These are phyloP conservation scores for Pythium rhizo-oryzae DNA, from an alignment of 352 stramenopile species.

Conservation along the genomic window DNA sequence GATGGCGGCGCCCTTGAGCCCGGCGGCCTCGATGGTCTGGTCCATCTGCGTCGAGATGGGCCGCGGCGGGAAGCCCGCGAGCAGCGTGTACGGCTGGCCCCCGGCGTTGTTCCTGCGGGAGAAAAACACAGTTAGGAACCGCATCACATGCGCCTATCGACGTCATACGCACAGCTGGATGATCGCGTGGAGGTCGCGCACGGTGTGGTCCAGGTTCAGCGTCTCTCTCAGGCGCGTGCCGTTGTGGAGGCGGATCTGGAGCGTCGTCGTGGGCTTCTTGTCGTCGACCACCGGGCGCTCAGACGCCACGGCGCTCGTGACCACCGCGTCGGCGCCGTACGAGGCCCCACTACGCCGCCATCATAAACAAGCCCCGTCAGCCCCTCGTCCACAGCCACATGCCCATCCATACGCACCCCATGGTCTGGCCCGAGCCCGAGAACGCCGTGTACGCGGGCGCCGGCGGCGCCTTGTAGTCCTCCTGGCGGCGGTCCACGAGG, in stretches of 20 bases:
- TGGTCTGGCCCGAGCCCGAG: slow-evolving; percentile 74
- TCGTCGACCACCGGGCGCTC: slow-evolving; percentile 81
- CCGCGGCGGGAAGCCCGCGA: slow-evolving; percentile 92
- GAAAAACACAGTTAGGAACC: not conserved
- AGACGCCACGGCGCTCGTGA: slow-evolving; percentile 36
- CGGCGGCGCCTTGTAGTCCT: slow-evolving; percentile 76
- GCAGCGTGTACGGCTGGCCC: slow-evolving; percentile 85
- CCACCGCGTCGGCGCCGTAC: slow-evolving; percentile 50
- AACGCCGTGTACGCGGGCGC: slow-evolving; percentile 87
- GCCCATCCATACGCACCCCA: slow-evolving; percentile 16
- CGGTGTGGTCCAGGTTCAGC: slow-evolving; percentile 89
- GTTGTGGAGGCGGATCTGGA: slow-evolving; percentile 90
- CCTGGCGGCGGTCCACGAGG: slow-evolving; percentile 85
- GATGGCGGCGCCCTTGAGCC: slow-evolving; percentile 91
- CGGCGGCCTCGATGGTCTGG: slow-evolving; percentile 89
- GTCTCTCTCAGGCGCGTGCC: slow-evolving; percentile 78
- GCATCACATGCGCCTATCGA: too few relatives aligned
- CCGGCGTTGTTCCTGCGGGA: slow-evolving; percentile 64
- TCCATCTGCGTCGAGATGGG: slow-evolving; percentile 83
- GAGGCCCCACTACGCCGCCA: slow-evolving; percentile 33
- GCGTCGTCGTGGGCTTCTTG: slow-evolving; percentile 83
- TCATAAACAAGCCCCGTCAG: too few relatives aligned
- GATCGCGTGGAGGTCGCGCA: slow-evolving; percentile 87
- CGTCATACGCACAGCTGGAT: slow-evolving; percentile 67
- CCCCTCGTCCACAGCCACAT: not conserved